Conservation (phyloP, 2,329 filamentous ascomycete genomes). For the Dactylellina leptospora region DNA sequence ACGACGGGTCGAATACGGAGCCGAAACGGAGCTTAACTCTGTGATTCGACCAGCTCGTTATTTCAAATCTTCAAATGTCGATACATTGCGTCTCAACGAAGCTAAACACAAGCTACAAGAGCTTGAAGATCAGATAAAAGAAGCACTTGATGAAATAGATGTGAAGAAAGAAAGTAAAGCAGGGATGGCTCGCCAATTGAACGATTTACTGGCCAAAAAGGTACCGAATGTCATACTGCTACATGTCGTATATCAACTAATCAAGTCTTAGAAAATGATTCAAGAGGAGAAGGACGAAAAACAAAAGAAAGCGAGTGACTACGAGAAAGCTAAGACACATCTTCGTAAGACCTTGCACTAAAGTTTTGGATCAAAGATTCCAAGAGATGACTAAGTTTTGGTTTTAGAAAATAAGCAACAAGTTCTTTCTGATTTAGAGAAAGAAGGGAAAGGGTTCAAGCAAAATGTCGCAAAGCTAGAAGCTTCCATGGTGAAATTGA, state of each 20-base stretch:
- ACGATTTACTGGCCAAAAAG: constrained; percentile 64
- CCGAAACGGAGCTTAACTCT: constrained; percentile 74
- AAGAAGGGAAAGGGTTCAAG: constrained; percentile 33
- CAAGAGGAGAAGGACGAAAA: constrained; percentile 58
- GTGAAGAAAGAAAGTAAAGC: constrained; percentile 64
- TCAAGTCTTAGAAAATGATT: constrained; percentile 63
- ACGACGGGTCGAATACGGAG: constrained; percentile 75
- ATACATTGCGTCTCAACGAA: constrained; percentile 66
- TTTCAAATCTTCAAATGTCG: constrained; percentile 82
- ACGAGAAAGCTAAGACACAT: constrained; percentile 22
- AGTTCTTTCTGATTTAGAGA: constrained; percentile 34
- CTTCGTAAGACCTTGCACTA: constrained; percentile 9
- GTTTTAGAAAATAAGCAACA: constrained; percentile 50
- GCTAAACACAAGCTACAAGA: constrained; percentile 64
- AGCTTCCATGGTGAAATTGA: constrained; percentile 10
- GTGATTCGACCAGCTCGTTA: constrained; percentile 69
- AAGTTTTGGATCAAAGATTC: neutral
- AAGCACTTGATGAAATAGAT: constrained; percentile 57
- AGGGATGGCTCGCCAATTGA: constrained; percentile 67
- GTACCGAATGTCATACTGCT: too few relatives aligned
- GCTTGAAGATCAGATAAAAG: constrained; percentile 61
- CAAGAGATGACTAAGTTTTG: constrained; percentile 28
- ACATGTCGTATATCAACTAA: too few relatives aligned
- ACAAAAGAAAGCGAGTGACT: constrained; percentile 14
- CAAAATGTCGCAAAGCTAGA: constrained; percentile 44